phyloP scores from a whole-genome alignment of 768 basidiomycete species.

The Hygrocybe coccinea region DNA sequence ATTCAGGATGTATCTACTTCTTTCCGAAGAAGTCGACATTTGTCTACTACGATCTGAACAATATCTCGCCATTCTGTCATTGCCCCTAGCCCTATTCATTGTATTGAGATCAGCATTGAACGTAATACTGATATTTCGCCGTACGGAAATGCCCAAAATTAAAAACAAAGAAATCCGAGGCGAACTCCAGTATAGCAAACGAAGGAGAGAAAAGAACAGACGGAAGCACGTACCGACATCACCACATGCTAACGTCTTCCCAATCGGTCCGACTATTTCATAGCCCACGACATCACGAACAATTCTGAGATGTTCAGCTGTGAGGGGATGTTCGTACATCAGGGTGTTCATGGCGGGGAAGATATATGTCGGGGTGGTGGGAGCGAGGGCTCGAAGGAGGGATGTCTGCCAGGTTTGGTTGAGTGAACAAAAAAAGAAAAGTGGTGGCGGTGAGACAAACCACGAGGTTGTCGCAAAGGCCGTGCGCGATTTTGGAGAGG shows the following conservation, averaged over 20 bases:
- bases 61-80: slow-evolving; percentile 98
- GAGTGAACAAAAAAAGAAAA: slow-evolving; percentile 56
- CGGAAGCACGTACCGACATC: slow-evolving; percentile 65
- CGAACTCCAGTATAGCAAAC: no score
- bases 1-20: no score
- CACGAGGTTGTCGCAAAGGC: slow-evolving; percentile 86
- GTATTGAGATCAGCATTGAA: background rate
- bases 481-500: slow-evolving; percentile 85
- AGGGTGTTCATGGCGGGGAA: slow-evolving; percentile 99
- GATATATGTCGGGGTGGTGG: slow-evolving; percentile 60
- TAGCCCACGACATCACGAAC: slow-evolving; percentile 76
- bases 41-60: slow-evolving; percentile 62
- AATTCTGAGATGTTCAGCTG: slow-evolving; percentile 72
- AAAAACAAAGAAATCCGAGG: no score
- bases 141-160: no score
- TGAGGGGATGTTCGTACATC: slow-evolving; percentile 95
- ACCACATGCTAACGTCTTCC: slow-evolving; percentile 85
- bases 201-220: no score
- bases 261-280: slow-evolving; percentile 78
- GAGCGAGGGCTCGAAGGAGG: slow-evolving; percentile 24
- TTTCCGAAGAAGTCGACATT: slow-evolving; percentile 35
- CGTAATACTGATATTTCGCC: no score
- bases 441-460: slow-evolving; percentile 37
- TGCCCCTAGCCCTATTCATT: slow-evolving; percentile 73
- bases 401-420: slow-evolving; percentile 42